phyloP scores from a whole-genome alignment of 2,329 filamentous ascomycete species.

The Boeremia lycopersici region DNA sequence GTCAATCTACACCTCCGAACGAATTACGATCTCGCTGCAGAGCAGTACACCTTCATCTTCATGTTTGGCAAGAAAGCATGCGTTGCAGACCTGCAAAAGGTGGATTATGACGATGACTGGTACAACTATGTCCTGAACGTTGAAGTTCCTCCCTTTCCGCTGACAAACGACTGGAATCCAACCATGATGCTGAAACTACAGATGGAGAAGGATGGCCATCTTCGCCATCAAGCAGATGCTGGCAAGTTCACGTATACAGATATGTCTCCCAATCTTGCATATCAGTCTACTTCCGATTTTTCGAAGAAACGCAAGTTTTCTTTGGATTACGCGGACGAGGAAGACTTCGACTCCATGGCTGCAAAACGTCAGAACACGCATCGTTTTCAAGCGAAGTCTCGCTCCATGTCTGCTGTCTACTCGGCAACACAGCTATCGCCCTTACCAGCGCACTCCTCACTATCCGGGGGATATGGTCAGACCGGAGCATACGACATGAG shows the following conservation, averaged over 20 bases:
- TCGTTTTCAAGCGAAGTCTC: slow-evolving; percentile 43
- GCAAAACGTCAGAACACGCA: slow-evolving; percentile 49
- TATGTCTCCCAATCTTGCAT: slow-evolving; percentile 42
- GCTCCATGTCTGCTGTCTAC: slow-evolving; percentile 41
- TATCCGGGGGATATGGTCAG: slow-evolving; percentile 45
- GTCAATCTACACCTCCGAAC: slow-evolving; percentile 76
- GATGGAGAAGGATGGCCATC: slow-evolving; percentile 62
- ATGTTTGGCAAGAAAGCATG: slow-evolving; percentile 81
- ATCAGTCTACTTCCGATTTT: slow-evolving; percentile 37
- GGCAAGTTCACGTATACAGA: slow-evolving; percentile 68
- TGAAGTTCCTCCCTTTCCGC: slow-evolving; percentile 70
- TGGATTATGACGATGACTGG: slow-evolving; percentile 61
- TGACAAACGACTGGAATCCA: slow-evolving; percentile 61
- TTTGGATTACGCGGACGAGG: slow-evolving; percentile 33
- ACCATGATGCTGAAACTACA: slow-evolving; percentile 65
- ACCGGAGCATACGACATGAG: slow-evolving; percentile 47
- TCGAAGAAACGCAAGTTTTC: slow-evolving; percentile 44
- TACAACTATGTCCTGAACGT: slow-evolving; percentile 75
- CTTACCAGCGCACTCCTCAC: slow-evolving; percentile 45
- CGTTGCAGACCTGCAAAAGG: slow-evolving; percentile 68
- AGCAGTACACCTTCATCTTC: slow-evolving; percentile 64
- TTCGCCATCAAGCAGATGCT: slow-evolving; percentile 59
- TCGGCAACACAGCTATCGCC: slow-evolving; percentile 45
- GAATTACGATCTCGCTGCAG: slow-evolving; percentile 72
- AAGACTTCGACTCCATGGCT: slow-evolving; percentile 33